A percentile compares a stretch with the other conserved stretches of the same genome.
Conservation (phyloP, 345 rosid species). For the Cardamine occulta region DNA sequence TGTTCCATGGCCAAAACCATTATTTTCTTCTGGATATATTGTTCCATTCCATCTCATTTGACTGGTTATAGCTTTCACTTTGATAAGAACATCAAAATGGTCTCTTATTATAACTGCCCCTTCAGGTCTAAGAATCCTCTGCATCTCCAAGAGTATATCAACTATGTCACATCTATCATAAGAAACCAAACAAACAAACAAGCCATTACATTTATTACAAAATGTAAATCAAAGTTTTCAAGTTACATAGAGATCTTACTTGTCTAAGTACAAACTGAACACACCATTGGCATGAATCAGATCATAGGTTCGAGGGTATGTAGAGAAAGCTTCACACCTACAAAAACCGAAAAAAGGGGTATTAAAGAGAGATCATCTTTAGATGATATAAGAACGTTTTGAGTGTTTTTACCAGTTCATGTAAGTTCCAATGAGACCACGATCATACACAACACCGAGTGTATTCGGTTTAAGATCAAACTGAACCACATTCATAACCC, state of each 20-base stretch:
- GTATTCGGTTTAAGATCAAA: conserved; percentile 51
- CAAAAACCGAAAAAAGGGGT: conserved; percentile 25
- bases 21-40: conserved; percentile 48
- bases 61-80: conserved; percentile 50
- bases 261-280: conserved; percentile 63
- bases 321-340: conserved; percentile 63
- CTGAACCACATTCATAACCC: conserved; percentile 79
- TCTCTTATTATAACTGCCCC: conserved; percentile 62
- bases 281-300: conserved; percentile 63
- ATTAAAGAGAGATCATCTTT: neutral
- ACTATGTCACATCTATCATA: conserved; percentile 57
- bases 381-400: neutral
- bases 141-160: conserved; percentile 65
- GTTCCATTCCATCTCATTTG: conserved; percentile 59
- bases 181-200: neutral
- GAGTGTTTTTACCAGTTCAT: conserved; percentile 67
- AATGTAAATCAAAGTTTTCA: conserved; percentile 5
- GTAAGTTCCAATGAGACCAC: conserved; percentile 76
- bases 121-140: conserved; percentile 64
- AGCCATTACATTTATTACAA: neutral
- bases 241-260: conserved; percentile 49
- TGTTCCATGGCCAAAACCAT: conserved; percentile 52
- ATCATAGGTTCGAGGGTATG: conserved; percentile 62
- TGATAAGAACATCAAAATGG: conserved; percentile 52
- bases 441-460: conserved; percentile 64